A percentile compares a stretch with the other conserved stretches of the same genome.
These are phyloP conservation scores for Malassezia restricta DNA, from an alignment of 1,284 basidiomycete species.

Conservation along the genomic window DNA sequence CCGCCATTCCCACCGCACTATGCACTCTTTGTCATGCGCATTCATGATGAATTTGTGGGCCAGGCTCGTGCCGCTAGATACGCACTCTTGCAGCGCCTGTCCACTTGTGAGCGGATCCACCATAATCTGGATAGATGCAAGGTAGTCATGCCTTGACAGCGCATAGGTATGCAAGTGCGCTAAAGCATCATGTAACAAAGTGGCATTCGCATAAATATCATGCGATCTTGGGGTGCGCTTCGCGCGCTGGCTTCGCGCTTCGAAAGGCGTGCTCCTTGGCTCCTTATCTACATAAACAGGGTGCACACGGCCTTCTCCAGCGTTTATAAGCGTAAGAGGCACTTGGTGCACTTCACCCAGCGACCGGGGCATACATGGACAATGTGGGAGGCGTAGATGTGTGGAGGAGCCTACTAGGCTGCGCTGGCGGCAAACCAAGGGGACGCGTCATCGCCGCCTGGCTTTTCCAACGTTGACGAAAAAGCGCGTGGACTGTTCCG, in stretches of 20 bases:
- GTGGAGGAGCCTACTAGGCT: background rate
- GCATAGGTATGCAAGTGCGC: too few species aligned
- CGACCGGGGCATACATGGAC: background rate
- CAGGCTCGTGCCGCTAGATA: background rate
- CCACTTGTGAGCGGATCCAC: background rate
- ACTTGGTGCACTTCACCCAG: slow-evolving; percentile 1
- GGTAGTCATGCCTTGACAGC: too few species aligned
- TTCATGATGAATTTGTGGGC: background rate
- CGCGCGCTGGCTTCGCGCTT: background rate
- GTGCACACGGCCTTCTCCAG: background rate
- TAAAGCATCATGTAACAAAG: too few species aligned
- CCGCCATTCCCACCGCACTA: background rate
- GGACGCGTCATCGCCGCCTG: too few species aligned
- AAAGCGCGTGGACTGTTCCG: too few species aligned
- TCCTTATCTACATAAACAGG: background rate
- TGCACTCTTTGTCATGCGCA: background rate
- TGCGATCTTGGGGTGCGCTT: background rate
- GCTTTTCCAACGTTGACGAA: too few species aligned
- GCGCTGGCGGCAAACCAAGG: too few species aligned
- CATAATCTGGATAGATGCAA: background rate
- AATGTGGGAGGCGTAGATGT: background rate
- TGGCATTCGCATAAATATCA: too few species aligned
- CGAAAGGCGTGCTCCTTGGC: background rate
- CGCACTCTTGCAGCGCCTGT: background rate
- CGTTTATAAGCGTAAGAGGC: background rate